These are phyloP conservation scores for Russula sp. DNA, from an alignment of 768 basidiomycete genomes.

Conservation along the genomic window DNA sequence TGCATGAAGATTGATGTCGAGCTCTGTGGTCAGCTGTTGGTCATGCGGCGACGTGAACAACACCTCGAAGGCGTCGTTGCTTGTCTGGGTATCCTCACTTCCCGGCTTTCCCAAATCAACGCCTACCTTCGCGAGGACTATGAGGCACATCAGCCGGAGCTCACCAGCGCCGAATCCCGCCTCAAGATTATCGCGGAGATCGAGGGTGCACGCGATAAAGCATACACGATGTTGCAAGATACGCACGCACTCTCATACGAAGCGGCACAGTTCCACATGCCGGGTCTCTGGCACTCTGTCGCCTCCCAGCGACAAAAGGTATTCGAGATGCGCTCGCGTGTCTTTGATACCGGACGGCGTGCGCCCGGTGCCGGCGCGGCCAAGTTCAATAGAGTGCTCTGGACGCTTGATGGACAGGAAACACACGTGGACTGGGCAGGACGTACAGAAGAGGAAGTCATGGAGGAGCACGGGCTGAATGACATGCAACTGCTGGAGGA, in stretches of 20 bases:
- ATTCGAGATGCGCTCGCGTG: slow-evolving; percentile 60
- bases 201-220: slow-evolving; percentile 48
- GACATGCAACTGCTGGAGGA: slow-evolving; percentile 35
- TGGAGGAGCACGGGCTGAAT: slow-evolving; percentile 54
- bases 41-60: slow-evolving; percentile 63
- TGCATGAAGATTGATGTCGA: slow-evolving; percentile 78
- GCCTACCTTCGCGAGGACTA: slow-evolving; percentile 57
- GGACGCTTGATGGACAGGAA: slow-evolving; percentile 63
- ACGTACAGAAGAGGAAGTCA: slow-evolving; percentile 72
- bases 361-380: slow-evolving; percentile 58
- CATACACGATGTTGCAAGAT: slow-evolving; percentile 56
- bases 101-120: slow-evolving; percentile 53
- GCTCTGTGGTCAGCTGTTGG: slow-evolving; percentile 68
- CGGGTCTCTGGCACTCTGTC: slow-evolving; percentile 65
- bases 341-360: slow-evolving; percentile 60
- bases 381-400: slow-evolving; percentile 61
- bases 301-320: slow-evolving; percentile 59
- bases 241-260: slow-evolving; percentile 70
- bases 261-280: slow-evolving; percentile 61
- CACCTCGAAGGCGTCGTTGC: slow-evolving; percentile 64
- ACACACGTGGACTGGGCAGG: slow-evolving; percentile 65
- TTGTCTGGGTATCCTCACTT: slow-evolving; percentile 56
- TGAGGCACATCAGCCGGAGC: slow-evolving; percentile 47
- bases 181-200: slow-evolving; percentile 51
- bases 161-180: slow-evolving; percentile 47